Percentiles rank a stretch among this genome's conserved stretches.
phyloP scores from a whole-genome alignment of 2,329 filamentous ascomycete genomes.

The Penicillium hordei region DNA sequence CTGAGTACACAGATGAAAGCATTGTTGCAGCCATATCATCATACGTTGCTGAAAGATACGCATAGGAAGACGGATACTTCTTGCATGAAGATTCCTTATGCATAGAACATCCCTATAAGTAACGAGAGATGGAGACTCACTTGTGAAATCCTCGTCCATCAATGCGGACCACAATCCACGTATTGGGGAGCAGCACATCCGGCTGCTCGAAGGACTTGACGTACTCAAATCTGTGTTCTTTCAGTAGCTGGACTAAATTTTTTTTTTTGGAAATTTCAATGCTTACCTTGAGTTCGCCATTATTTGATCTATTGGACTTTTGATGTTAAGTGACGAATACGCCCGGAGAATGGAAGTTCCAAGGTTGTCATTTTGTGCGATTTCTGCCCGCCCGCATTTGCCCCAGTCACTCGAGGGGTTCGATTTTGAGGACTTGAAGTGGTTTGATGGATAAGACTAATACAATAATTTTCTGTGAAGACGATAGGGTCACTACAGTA shows the following conservation, averaged over 20 bases:
- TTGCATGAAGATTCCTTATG: not conserved
- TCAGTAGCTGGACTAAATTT: constrained; percentile 1
- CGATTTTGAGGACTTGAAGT: not conserved
- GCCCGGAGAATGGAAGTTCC: constrained; percentile 5
- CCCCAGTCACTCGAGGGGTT: not conserved
- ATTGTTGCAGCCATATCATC: not conserved
- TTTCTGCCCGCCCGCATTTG: constrained; percentile 17
- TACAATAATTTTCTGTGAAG: not conserved
- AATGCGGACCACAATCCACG: constrained; percentile 92
- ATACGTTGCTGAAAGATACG: not conserved
- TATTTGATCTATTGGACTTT: not conserved
- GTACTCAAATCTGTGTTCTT: constrained; percentile 75
- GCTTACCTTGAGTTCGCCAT: constrained; percentile 44
- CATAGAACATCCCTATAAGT: not conserved
- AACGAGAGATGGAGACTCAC: constrained; percentile 49
- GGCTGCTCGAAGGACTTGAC: constrained; percentile 84
- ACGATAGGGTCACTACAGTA: not conserved
- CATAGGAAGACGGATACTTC: not conserved
- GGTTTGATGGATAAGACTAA: not conserved
- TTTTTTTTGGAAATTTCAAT: not conserved
- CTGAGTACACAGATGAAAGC: not conserved
- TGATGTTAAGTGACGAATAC: constrained; percentile 6
- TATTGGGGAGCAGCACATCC: constrained; percentile 79
- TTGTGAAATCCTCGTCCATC: constrained; percentile 95
- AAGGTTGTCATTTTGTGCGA: constrained; percentile 21